phyloP scores from a whole-genome alignment of 2,329 filamentous ascomycete genomes.

The Alternaria brassicae region DNA sequence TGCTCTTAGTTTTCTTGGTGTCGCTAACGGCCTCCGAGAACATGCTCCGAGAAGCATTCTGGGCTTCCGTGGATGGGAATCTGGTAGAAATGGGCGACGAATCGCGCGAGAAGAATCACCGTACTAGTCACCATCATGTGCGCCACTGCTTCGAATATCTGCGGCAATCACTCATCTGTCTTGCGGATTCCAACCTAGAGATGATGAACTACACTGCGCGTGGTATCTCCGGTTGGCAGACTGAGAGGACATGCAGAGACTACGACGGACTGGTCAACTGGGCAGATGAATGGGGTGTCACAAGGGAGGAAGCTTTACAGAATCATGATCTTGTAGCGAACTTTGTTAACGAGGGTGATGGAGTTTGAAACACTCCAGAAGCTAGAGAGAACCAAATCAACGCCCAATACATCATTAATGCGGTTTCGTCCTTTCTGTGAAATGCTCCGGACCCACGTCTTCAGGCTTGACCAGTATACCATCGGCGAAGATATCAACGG shows the following conservation, averaged over 20 bases:
- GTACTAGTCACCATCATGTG: neutral
- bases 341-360: neutral
- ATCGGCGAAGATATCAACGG: neutral
- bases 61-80: neutral
- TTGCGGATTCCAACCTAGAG: neutral
- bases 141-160: slow-evolving; percentile 1
- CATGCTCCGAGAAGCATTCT: neutral
- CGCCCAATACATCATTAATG: neutral
- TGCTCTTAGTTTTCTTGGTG: neutral
- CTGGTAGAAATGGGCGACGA: neutral
- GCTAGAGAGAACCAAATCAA: neutral
- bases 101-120: neutral
- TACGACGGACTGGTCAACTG: neutral
- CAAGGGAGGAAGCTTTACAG: neutral
- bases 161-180: neutral
- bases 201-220: slow-evolving; percentile 3
- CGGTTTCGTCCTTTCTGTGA: neutral
- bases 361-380: neutral
- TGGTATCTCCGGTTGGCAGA: neutral
- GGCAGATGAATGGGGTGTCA: neutral
- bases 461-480: neutral
- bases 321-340: neutral
- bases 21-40: neutral
- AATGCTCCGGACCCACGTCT: neutral
- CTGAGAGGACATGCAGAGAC: neutral